Percentiles rank a stretch among this genome's conserved stretches.
These are phyloP conservation scores for Ramalina peruviana DNA, from an alignment of 495 filamentous ascomycete species.

Conservation along the genomic window DNA sequence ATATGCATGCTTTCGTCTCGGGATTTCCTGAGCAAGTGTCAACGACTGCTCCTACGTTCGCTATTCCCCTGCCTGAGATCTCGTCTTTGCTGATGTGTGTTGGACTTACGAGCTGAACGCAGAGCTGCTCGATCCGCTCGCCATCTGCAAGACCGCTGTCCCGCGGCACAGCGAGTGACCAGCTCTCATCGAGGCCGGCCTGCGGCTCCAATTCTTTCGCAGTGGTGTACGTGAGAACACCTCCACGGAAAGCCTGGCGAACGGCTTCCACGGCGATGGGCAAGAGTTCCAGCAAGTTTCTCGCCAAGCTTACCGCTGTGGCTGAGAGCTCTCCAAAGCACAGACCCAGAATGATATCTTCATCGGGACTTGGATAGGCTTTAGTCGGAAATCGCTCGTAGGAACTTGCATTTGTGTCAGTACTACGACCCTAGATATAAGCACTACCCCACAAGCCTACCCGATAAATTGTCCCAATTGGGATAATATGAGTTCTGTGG, in stretches of 20 bases:
- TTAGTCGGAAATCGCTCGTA: too few relatives aligned
- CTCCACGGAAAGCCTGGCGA: constrained; percentile 58
- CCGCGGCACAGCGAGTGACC: constrained; percentile 41
- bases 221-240: constrained; percentile 38
- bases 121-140: too few relatives aligned
- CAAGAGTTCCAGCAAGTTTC: constrained; percentile 53
- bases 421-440: too few relatives aligned
- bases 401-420: too few relatives aligned
- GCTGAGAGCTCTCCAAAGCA: constrained; percentile 65
- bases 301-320: constrained; percentile 53
- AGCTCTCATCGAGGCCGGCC: constrained; percentile 34
- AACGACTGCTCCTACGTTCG: constrained; percentile 1
- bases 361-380: not conserved
- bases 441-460: too few relatives aligned
- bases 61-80: too few relatives aligned
- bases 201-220: constrained; percentile 30
- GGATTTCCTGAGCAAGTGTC: constrained; percentile 32
- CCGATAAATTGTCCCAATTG: too few relatives aligned
- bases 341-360: constrained; percentile 30
- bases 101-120: too few relatives aligned
- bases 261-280: constrained; percentile 55
- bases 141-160: constrained; percentile 15
- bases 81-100: not conserved
- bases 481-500: too few relatives aligned
- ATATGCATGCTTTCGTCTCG: constrained; percentile 50